Base-by-base conservation (phyloP, 108 stramenopile species). In the Conticribra weissflogii region DNA sequence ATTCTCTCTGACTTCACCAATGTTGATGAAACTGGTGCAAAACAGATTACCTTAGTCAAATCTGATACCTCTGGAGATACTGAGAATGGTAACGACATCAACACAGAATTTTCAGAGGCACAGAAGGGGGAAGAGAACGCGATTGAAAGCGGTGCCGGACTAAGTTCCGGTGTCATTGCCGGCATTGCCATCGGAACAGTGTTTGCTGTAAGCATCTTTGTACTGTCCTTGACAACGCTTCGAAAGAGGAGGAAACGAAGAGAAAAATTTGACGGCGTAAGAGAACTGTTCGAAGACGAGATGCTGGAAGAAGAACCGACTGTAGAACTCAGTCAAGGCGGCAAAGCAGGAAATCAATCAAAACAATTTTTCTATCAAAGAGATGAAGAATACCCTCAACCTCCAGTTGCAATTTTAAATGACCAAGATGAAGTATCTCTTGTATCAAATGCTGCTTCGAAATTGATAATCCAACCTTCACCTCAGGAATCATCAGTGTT, bases 381-480 rank as follows among this genome's bases (percentile, higher is more conserved):
- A 1, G 62, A 45, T 8, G 55, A 55, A 21, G 41, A 47, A 12
- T 47, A 29, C n/a, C n/a, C n/a, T n/a, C n/a, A n/a, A n/a, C n/a
- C 53, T 57, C 36, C 62, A 15, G 59, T 44, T 23, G 55, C 64
- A 29, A 73, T 73, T 17, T 55, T 73, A 3, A 73, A 73, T 57
- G 72, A 73, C 0, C 54, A 34, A 5, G 72, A 73, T 64, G 72
- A 73, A 46, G 31, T 57, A 5, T 73, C 72, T 12, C 63, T 73
- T 2, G 23, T 64, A 32, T 72, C 71, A 28, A 63, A 63, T 24
- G 62, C 61, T 25, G 31, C 24, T 17, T 65, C 64, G 2, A 52
- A 54, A 30, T 32, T 53, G 27, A 30, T 54, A 3, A 19, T 30
- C 1, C 36, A 30, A 29, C 31, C 59, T 14, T 31, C 34, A 1